Base-by-base conservation (phyloP, 495 filamentous ascomycete genomes). In the Geoglossum glabrum region DNA sequence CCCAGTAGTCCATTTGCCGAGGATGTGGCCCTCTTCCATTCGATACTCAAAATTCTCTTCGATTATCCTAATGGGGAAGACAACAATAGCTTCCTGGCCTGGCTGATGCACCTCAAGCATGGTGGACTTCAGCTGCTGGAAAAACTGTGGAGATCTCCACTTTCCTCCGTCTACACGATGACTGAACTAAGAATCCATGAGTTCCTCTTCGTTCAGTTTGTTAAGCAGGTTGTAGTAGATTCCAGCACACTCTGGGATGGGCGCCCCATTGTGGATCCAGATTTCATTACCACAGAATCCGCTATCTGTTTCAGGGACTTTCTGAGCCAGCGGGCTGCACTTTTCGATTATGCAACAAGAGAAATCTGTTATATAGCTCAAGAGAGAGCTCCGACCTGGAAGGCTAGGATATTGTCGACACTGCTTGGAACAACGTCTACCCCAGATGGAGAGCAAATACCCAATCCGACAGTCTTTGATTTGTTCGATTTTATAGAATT, bases 401-500 rank as follows among this genome's bases (percentile, higher is more conserved):
- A 87, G 64, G 74, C 83, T 47, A 75, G 80, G n/a, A 81, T 92
- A 3, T 78, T 93, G 40, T 82, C 86, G 19, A 82, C 85, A 0
- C 71, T 97, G 34, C 76, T 86, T 23, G 93, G 93, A 26, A 80
- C 76, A 58, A 85, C 88, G 23, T 40, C 47, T 30, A 25, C 47
- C 17, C 17, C 28, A 11, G 56, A 58, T 47, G 54, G 40, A 38
- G 56, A 26, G 17, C 38, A 58, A 26, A 27, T 33, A 28, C 64
- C 69, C 15, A 84, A 85, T 50, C 76, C 81, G 3, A 85, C 82
- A 6, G 76, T 97, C 15, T 93, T 96, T 67, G 93, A 96, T 61
- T 77, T 96, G 23, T 88, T 95, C 58, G 93, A 97, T 69, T 95
- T 97, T 58, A 74, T 88, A 31, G 82, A 89, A 57, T 67, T 86